Percentiles rank a stretch among this genome's conserved stretches.
phyloP scores from a whole-genome alignment of 1,284 basidiomycete genomes.

The Sparassis latifolia region DNA sequence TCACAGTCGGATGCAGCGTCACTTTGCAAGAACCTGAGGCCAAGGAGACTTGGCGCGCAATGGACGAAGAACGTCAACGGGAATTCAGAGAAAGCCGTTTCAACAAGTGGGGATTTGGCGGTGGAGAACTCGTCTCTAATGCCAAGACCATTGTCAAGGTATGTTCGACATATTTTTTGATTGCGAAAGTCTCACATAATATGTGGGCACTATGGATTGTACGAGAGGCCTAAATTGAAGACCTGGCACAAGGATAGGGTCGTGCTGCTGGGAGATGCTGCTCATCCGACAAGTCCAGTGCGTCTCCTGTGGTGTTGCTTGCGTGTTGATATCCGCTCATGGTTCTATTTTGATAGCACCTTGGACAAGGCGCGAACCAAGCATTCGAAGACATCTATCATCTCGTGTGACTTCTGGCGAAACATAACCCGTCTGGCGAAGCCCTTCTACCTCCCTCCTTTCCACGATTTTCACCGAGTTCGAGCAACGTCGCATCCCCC shows the following conservation, averaged over 20 bases:
- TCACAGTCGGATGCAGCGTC: conserved; percentile 20
- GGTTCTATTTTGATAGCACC: conserved; percentile 26
- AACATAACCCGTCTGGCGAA: conserved; percentile 25
- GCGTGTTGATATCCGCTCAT: conserved; percentile 4
- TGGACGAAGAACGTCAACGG: conserved; percentile 27
- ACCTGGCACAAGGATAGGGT: conserved; percentile 35
- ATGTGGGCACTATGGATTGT: conserved; percentile 34
- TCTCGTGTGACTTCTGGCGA: conserved; percentile 30
- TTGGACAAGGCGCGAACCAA: conserved; percentile 45
- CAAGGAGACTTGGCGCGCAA: conserved; percentile 37
- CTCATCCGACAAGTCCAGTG: conserved; percentile 30
- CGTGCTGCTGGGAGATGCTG: conserved; percentile 28
- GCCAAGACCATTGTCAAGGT: conserved; percentile 36
- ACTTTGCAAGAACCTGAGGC: conserved; percentile 32
- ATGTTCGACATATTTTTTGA: neutral
- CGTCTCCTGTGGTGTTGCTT: neutral
- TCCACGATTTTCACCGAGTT: conserved; percentile 25
- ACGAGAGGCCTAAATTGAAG: conserved; percentile 37
- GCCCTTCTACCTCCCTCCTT: conserved; percentile 25
- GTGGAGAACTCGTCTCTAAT: conserved; percentile 29
- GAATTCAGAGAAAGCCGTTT: conserved; percentile 26
- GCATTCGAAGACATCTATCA: conserved; percentile 40
- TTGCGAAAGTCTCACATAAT: neutral
- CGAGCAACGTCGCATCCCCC: conserved; percentile 27
- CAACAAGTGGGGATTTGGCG: conserved; percentile 30